Conservation (phyloP, 805 yeast species). For the Tetrapisispora namnaoensis region DNA sequence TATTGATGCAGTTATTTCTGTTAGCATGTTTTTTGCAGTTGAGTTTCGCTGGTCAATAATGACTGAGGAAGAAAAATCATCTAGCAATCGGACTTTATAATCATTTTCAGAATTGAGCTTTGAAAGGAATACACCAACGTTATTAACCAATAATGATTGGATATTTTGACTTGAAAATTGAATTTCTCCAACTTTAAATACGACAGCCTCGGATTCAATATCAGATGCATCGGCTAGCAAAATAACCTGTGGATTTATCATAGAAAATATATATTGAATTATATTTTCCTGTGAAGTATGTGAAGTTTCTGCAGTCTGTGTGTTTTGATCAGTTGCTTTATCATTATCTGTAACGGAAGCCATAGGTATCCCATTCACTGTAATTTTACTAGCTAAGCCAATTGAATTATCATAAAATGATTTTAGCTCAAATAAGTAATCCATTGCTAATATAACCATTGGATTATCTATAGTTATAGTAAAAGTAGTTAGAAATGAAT, state of each 20-base stretch:
- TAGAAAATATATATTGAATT: conserved; percentile 51
- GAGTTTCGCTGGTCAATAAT: conserved; percentile 66
- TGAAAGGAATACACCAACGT: conserved; percentile 79
- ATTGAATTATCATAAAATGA: conserved; percentile 37
- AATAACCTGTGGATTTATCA: conserved; percentile 68
- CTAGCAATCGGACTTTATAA: conserved; percentile 61
- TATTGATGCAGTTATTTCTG: conserved; percentile 57
- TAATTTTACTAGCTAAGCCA: conserved; percentile 5
- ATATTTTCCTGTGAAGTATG: conserved; percentile 2
- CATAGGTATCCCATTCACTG: neutral
- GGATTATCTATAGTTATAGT: conserved; percentile 73
- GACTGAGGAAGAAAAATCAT: conserved; percentile 76
- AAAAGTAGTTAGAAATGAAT: conserved; percentile 37
- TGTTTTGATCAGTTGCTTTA: too few species aligned
- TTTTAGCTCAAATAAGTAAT: conserved; percentile 71
- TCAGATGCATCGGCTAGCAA: conserved; percentile 71
- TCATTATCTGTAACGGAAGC: neutral
- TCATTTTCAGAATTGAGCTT: conserved; percentile 60
- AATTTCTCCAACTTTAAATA: conserved; percentile 76
- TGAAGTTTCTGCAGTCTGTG: neutral
- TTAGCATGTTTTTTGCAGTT: conserved; percentile 44
- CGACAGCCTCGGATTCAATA: conserved; percentile 72
- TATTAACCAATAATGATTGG: conserved; percentile 56
- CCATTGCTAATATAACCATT: conserved; percentile 70
- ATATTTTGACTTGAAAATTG: conserved; percentile 59